Evolutionary conservation across 2,329 filamentous ascomycete genomes (phyloP).

Genomic region (Alternaria solani): DNA sequence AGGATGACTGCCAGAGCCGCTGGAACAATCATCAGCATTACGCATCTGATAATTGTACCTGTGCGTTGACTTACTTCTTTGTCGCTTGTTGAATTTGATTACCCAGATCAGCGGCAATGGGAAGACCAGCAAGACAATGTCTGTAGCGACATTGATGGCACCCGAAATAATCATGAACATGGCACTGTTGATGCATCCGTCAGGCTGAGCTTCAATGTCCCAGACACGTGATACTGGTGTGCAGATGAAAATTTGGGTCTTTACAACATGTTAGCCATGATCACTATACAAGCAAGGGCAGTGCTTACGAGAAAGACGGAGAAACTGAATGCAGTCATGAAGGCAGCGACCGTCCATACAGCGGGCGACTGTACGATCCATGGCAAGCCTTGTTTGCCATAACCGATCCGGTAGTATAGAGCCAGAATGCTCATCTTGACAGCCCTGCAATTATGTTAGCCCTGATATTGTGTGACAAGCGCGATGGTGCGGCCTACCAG

Average conservation of each 20-base stretch:
- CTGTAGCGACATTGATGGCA: conserved; percentile 36
- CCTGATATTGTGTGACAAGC: neutral
- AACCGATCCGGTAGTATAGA: conserved; percentile 39
- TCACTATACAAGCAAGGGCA: neutral
- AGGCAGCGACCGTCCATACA: conserved; percentile 30
- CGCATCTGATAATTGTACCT: too few species aligned
- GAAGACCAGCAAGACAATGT: conserved; percentile 33
- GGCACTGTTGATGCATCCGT: conserved; percentile 29
- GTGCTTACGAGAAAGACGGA: conserved; percentile 32
- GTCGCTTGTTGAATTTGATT: conserved; percentile 36
- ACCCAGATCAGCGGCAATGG: conserved; percentile 35
- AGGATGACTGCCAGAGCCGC: conserved; percentile 37
- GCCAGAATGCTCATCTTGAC: conserved; percentile 44
- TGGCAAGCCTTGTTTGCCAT: conserved; percentile 32
- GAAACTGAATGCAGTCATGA: conserved; percentile 31
- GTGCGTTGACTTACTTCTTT: conserved; percentile 29
- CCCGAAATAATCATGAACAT: conserved; percentile 33
- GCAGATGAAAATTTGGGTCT: conserved; percentile 35
- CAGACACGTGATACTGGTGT: conserved; percentile 29
- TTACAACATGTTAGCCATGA: neutral
- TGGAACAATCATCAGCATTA: conserved; percentile 8
- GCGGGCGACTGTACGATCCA: conserved; percentile 32
- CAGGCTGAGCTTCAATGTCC: conserved; percentile 24
- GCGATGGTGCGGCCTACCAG: conserved; percentile 24
- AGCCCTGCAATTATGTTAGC: conserved; percentile 24